These are phyloP conservation scores for Nicotiana otophora DNA, from an alignment of 257 asterid species.

Conservation along the genomic window DNA sequence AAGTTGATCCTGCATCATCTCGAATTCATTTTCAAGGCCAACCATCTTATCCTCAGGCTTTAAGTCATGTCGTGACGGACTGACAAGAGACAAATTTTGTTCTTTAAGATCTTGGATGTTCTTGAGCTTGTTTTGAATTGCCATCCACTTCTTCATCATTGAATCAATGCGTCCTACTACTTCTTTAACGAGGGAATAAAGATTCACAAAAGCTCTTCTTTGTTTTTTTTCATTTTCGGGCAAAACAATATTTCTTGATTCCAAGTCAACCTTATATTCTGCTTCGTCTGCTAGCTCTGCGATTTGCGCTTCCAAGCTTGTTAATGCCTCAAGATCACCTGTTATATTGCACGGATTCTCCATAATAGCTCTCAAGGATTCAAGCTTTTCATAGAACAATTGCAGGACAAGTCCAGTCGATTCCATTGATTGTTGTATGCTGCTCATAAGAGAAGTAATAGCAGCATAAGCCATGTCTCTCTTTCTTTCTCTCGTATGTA, in stretches of 20 bases:
- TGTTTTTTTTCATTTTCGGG: not conserved
- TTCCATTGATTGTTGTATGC: no score
- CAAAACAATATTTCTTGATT: not conserved
- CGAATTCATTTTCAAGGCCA: not conserved
- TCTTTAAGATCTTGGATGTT: not conserved
- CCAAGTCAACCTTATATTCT: not conserved
- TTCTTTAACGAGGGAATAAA: no score
- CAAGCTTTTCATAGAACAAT: not conserved
- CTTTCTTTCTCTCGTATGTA: no score
- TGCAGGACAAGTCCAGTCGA: not conserved
- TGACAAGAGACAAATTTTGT: not conserved
- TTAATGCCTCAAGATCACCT: not conserved
- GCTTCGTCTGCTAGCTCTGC: not conserved
- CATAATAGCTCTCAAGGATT: not conserved
- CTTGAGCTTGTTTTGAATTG: not conserved
- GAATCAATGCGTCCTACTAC: not conserved
- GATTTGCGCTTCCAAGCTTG: not conserved
- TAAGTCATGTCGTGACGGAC: not conserved
- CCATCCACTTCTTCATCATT: not conserved
- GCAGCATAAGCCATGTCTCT: no score
- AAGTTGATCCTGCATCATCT: not conserved
- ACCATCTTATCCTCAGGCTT: not conserved
- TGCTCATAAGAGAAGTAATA: no score
- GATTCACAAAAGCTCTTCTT: not conserved
- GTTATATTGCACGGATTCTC: not conserved